Evolutionary conservation across 1,284 basidiomycete species (phyloP), one percentile per base, ranked within the genome.

Genomic region (Exobasidium rhododendri): DNA sequence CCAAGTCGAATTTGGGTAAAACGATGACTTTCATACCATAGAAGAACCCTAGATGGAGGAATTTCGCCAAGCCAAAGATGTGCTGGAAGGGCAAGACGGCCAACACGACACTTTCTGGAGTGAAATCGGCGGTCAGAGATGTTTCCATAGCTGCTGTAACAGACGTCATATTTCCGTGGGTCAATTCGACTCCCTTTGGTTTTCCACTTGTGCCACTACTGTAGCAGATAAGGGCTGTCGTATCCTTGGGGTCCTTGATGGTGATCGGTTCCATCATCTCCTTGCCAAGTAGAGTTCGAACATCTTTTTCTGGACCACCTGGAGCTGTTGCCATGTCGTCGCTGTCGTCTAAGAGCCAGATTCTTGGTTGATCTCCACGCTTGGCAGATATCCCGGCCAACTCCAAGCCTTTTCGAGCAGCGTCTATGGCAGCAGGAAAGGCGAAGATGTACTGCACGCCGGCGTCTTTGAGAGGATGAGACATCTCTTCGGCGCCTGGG

Each of bases 1-100:
- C 82, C 2, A 91, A 86, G 64, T 92, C 88, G 77, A 92, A 94
- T 17, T 85, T 85, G 0, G 86, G 82, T 75, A 89, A 84, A 53
- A 94, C 80, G 40, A 91, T 84, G 2, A 87, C 82, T 0, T 88
- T 85, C 0, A 84, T 79, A 1, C 88, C 88, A 4, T 81, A 73
- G 1, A 83, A 80, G 57, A 91, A 78, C 0, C 88, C 86, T 63
- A 86, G 85, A 51, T 87, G 83, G 0, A 92, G 68, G 2, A 87
- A 80, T 58, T 85, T 85, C 56, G 83, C 61, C 83, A 86, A 85
- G 58, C 44, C 65, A 57, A 77, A 77, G 54, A 77, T 77, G 63
- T 78, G 76, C 50, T 68, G 66, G 31, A 70, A 59, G 7, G 75
- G 76, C 20, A 78, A 61, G 14, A 77, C 69, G 13, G 61, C 74